Base-by-base conservation (phyloP, 768 basidiomycete genomes). In the Leccinum uliginosum region DNA sequence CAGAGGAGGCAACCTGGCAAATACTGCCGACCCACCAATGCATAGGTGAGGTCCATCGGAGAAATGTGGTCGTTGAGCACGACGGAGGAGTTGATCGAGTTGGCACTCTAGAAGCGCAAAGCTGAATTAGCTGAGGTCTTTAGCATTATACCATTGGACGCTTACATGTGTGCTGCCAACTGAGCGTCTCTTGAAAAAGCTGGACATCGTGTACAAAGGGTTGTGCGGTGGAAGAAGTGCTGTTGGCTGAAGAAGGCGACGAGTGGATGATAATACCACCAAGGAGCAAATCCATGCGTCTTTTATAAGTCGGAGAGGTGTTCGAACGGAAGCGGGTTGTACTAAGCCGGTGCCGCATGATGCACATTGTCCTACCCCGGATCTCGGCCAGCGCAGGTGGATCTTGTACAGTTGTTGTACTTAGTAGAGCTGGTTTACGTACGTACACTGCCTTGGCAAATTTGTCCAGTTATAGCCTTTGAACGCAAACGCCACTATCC, bases 181-280 rank as follows among this genome's bases (percentile, higher is more conserved):
- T 38, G 66, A 69, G 40, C 55, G 56, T 53, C 67, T 69, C 58
- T 59, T 69, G 50, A 69, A 50, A 15, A 67, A 50, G 21, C 67
- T 54, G 3, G 51, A 59, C 62, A 67, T 69, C 21, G 54, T 50
- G 54, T 21, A 17, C 6, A 23, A 23, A 29, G 30, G 17, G 48
- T 52, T 49, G 45, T 14, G 40, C 1, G 14, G 21, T 10, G 34
- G 32, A 53, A 27, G 21, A 32, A 30, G 23, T 12, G 32, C 19
- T 57, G 19, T 57, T 50, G n/a, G 21, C 30, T 52, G 53, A 26
- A 27, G 23, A 21, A 43, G 44, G 43, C 24, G 44, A 46, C 32
- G 11, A 49, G 50, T 46, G 48, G 43, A 54, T 8, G 24, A 26
- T 30, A 53, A 49, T 62, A 35, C n/a, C 34, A 45, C 51, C 15